Evolutionary conservation across 2,329 filamentous ascomycete species (phyloP), one percentile per base, ranked within the genome.

Genomic region (Davidsoniella neocaledoniae): DNA sequence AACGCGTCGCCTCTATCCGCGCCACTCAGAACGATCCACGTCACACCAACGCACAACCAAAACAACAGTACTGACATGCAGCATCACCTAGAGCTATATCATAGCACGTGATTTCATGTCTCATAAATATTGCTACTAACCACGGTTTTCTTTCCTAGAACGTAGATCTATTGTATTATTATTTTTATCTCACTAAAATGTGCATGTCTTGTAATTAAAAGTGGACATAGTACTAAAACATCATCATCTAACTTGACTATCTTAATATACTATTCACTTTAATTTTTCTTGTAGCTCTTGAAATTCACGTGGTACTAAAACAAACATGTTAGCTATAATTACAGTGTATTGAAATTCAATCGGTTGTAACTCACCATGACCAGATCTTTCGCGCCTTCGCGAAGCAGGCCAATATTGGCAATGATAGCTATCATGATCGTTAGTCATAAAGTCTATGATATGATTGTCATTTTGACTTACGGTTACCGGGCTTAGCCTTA

Each of bases 321-420:
- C n/a, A 14, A 42, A 38, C 25, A 44, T 37, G 16, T 46, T 21
- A 41, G 16, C 36, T 23, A 26, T 12, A 16, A 43, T 25, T 21
- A 14, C 14, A 8, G 19, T 37, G 10, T 17, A 19, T 29, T n/a
- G 40, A 9, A 46, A 36, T n/a, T 16, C 25, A 14, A 26, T 26
- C 12, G 14, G 23, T 25, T 21, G 33, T 23, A 8, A 54, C 61
- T 54, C 55, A 66, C 64, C 58, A 64, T 58, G 51, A 60, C 57
- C 14, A 63, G 50, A 16, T 57, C 56, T 52, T 64, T 61, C 3
- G 57, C 57, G 40, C 58, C 58, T 21, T 56, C 55, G 46, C 57
- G 57, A 26, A 65, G 47, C 29, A 62, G 58, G 45, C 62, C 58
- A 14, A 65, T 56, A 48, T 66, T 61, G n/a, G 62, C 55, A 37